These are phyloP conservation scores for Alternaria atra DNA, from an alignment of 2,329 filamentous ascomycete species.

Conservation along the genomic window DNA sequence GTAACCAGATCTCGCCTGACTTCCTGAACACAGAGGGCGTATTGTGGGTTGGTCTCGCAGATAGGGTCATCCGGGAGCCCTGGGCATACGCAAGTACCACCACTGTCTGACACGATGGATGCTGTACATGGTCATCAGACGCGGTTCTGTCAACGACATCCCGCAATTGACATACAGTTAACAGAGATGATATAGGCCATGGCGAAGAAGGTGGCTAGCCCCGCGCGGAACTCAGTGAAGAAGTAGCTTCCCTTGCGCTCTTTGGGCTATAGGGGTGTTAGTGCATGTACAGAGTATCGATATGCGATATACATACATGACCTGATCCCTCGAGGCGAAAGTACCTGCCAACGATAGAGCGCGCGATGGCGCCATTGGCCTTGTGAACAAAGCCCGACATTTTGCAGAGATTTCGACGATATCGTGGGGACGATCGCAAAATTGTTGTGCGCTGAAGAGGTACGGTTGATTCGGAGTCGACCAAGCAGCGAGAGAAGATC, in stretches of 20 bases:
- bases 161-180: conserved; percentile 55
- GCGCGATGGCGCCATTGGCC: conserved; percentile 45
- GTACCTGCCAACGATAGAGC: conserved; percentile 49
- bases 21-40: conserved; percentile 67
- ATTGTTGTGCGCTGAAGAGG: conserved; percentile 6
- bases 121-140: conserved; percentile 29
- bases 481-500: conserved; percentile 14
- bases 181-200: conserved; percentile 69
- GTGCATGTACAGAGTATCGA: conserved; percentile 1
- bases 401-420: conserved; percentile 23
- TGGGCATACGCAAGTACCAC: conserved; percentile 78
- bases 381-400: conserved; percentile 48
- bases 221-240: conserved; percentile 84
- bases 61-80: conserved; percentile 57
- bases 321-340: conserved; percentile 85
- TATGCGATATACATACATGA: conserved; percentile 68
- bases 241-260: conserved; percentile 80
- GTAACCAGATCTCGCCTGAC: conserved; percentile 84
- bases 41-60: conserved; percentile 66
- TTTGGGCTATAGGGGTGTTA: conserved; percentile 43
- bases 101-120: conserved; percentile 74
- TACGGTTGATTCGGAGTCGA: conserved; percentile 9
- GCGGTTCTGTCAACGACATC: conserved; percentile 43
- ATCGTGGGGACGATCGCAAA: conserved; percentile 9
- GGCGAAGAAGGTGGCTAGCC: conserved; percentile 72